Percentiles rank a stretch among this genome's conserved stretches.
These are phyloP conservation scores for Backusella parvicylindrica DNA, from an alignment of 192 early-diverging fungal genomes.

Conservation along the genomic window DNA sequence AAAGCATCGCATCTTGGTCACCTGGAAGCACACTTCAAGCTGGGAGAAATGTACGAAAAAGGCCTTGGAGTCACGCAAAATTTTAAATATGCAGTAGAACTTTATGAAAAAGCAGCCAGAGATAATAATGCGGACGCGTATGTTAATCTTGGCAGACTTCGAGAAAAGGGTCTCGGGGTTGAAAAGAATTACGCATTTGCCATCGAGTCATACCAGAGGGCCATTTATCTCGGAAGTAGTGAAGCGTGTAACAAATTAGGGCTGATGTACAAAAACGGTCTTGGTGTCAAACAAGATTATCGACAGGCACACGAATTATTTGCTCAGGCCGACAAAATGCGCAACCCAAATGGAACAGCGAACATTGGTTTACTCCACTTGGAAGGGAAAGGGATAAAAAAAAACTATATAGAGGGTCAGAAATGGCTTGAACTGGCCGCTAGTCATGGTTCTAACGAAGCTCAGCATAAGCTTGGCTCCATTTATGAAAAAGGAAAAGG, in stretches of 20 bases:
- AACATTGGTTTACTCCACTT: neutral
- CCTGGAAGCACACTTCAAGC: neutral
- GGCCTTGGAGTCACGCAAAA: neutral
- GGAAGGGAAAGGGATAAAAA: neutral
- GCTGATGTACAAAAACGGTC: neutral
- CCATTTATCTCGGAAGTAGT: neutral
- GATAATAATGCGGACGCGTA: neutral
- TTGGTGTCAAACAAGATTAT: neutral
- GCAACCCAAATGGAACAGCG: neutral
- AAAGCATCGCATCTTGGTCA: neutral
- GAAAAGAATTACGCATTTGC: neutral
- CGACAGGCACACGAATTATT: neutral
- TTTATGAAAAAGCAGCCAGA: neutral
- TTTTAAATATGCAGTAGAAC: neutral
- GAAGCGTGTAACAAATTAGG: neutral
- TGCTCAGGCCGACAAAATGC: slow-evolving; percentile 1
- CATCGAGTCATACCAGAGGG: neutral
- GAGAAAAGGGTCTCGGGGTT: neutral
- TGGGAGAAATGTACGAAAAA: neutral
- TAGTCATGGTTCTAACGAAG: neutral
- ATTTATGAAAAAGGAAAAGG: neutral
- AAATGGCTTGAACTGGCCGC: neutral
- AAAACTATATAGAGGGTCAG: neutral
- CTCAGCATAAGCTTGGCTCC: neutral
- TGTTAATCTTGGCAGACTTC: neutral